Conservation (phyloP, 2,329 filamentous ascomycete genomes). For the Verticillium nonalfalfae region DNA sequence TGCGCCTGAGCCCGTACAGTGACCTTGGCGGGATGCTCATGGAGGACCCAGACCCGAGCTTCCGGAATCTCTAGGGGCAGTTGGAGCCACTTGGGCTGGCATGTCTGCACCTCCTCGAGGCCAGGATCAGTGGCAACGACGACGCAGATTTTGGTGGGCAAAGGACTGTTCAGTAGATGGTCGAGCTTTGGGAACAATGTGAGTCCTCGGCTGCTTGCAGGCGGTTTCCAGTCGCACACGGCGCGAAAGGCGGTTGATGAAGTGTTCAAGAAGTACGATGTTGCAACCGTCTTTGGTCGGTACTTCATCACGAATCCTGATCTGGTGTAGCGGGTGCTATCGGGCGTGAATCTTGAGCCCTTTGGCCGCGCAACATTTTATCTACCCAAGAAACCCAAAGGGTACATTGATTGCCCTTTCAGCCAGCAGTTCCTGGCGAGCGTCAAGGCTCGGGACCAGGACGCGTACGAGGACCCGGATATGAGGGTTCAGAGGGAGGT, state of each 20-base stretch:
- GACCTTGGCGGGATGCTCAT: conserved; percentile 55
- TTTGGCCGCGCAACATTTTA: conserved; percentile 23
- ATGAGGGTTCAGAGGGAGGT: too few relatives aligned
- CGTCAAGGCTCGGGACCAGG: background rate
- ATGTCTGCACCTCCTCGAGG: conserved; percentile 54
- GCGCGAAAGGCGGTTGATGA: conserved; percentile 16
- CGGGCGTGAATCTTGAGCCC: conserved; percentile 16
- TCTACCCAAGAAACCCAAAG: conserved; percentile 12
- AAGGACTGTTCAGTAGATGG: conserved; percentile 14
- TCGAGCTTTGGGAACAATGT: conserved; percentile 23
- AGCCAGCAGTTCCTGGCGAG: conserved; percentile 14
- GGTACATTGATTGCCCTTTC: conserved; percentile 17
- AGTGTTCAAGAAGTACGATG: conserved; percentile 18
- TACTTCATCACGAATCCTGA: conserved; percentile 28
- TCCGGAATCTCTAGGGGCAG: conserved; percentile 44
- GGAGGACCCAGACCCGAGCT: conserved; percentile 51
- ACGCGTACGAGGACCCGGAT: too few relatives aligned
- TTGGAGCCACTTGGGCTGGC: conserved; percentile 46
- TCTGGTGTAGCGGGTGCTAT: conserved; percentile 19
- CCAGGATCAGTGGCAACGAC: conserved; percentile 35
- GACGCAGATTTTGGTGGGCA: conserved; percentile 24
- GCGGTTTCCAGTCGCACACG: conserved; percentile 18
- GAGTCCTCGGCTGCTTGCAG: conserved; percentile 23
- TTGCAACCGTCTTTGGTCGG: conserved; percentile 22
- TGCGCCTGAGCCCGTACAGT: conserved; percentile 52